Evolutionary conservation across 495 filamentous ascomycete genomes (phyloP).

Genomic region (Penicillium steckii): DNA sequence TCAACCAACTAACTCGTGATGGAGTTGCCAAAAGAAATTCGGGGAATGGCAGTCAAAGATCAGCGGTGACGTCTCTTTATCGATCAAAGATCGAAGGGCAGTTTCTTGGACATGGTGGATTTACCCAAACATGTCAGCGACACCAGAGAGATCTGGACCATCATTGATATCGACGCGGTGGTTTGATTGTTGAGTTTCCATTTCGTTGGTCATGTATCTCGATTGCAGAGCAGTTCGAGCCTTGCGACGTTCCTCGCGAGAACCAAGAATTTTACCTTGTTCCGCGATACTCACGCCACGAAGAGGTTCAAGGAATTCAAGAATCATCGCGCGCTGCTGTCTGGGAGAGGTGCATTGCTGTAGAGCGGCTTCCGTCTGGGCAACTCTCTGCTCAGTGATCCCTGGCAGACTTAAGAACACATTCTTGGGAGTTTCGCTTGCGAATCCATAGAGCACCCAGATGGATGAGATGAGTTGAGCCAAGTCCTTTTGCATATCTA

Average conservation of each 20-base stretch:
- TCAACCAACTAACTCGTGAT: no score
- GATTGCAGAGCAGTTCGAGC: slow-evolving; percentile 52
- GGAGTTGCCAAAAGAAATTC: no score
- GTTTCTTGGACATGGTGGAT: not conserved
- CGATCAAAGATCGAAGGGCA: no score
- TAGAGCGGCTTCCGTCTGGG: slow-evolving; percentile 49
- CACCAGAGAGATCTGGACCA: slow-evolving; percentile 60
- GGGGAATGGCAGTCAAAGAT: no score
- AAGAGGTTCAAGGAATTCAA: slow-evolving; percentile 83
- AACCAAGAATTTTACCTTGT: slow-evolving; percentile 72
- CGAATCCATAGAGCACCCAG: slow-evolving; percentile 65
- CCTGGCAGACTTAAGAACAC: slow-evolving; percentile 59
- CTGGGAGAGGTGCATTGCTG: slow-evolving; percentile 64
- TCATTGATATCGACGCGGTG: slow-evolving; percentile 53
- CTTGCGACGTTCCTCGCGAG: slow-evolving; percentile 51
- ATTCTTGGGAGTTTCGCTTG: slow-evolving; percentile 53
- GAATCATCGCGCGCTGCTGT: slow-evolving; percentile 75
- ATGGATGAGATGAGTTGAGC: slow-evolving; percentile 85
- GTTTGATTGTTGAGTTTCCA: slow-evolving; percentile 44
- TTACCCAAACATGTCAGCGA: slow-evolving; percentile 68
- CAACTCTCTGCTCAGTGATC: slow-evolving; percentile 46
- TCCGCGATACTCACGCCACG: slow-evolving; percentile 90
- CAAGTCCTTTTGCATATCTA: slow-evolving; percentile 92
- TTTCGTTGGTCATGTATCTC: slow-evolving; percentile 53
- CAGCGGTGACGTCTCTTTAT: no score